Evolutionary conservation across 306 rosid species (phyloP).

Genomic region (Fragaria iinumae): DNA sequence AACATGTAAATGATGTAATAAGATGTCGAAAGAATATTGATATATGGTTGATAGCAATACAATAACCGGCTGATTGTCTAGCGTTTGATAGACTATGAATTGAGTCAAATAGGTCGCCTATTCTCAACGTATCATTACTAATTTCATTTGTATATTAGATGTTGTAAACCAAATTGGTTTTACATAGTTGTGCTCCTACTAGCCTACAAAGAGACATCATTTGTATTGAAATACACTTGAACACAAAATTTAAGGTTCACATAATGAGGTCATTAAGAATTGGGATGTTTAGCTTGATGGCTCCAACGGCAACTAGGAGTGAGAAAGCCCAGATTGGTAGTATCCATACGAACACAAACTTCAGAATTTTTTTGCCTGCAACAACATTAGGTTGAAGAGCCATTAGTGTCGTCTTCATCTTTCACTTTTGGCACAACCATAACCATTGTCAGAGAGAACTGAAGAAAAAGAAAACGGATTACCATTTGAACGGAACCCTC

Average conservation of each 20-base stretch:
- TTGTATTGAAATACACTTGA: background rate
- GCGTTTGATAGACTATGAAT: too few relatives aligned
- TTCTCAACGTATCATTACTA: background rate
- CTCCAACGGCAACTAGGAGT: conserved; percentile 67
- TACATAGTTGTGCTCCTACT: background rate
- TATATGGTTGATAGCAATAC: too few relatives aligned
- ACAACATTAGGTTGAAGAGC: background rate
- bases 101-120: too few relatives aligned
- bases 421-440: background rate
- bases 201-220: background rate
- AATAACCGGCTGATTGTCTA: too few relatives aligned
- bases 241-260: conserved; percentile 29
- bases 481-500: conserved; percentile 48
- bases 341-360: conserved; percentile 54
- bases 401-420: background rate
- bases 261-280: conserved; percentile 61
- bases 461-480: conserved; percentile 13
- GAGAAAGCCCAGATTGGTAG: conserved; percentile 69
- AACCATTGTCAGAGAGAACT: background rate
- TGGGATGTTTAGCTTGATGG: conserved; percentile 54
- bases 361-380: conserved; percentile 63
- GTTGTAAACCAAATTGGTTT: background rate
- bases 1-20: too few relatives aligned
- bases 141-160: background rate
- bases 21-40: too few relatives aligned